phyloP scores from a whole-genome alignment of 2,329 filamentous ascomycete genomes.

The Claviceps monticola region DNA sequence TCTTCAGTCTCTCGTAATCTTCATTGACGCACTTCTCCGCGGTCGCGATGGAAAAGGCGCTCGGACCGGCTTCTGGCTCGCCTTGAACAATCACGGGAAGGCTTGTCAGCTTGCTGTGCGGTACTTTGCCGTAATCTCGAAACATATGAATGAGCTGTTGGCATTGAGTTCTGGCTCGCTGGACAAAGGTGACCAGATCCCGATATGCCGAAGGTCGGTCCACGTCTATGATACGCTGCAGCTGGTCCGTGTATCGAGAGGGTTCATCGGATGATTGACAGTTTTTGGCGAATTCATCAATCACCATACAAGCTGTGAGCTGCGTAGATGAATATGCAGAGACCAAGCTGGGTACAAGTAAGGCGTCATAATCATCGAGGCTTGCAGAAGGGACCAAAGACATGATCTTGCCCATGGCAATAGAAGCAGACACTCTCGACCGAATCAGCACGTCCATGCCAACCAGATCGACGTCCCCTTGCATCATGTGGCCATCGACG shows the following conservation, averaged over 20 bases:
- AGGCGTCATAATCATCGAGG: constrained; percentile 49
- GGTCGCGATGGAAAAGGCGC: constrained; percentile 75
- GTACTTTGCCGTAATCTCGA: constrained; percentile 75
- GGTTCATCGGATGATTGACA: constrained; percentile 27
- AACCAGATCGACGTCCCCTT: constrained; percentile 89
- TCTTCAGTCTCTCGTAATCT: constrained; percentile 82
- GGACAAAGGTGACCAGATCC: constrained; percentile 80
- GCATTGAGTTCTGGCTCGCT: constrained; percentile 82
- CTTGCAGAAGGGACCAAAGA: constrained; percentile 53
- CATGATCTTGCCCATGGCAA: constrained; percentile 76
- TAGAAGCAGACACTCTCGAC: constrained; percentile 76
- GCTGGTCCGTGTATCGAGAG: constrained; percentile 42
- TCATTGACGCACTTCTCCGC: constrained; percentile 77
- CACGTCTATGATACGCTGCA: constrained; percentile 66
- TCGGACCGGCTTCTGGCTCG: constrained; percentile 79
- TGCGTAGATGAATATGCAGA: constrained; percentile 77
- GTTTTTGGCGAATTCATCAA: constrained; percentile 75
- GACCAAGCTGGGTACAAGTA: constrained; percentile 50
- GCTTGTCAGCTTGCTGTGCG: constrained; percentile 58
- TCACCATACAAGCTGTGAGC: constrained; percentile 64
- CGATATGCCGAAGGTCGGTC: constrained; percentile 74
- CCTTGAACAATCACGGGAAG: constrained; percentile 90
- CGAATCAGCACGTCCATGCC: constrained; percentile 78
- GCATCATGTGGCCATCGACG: constrained; percentile 95
- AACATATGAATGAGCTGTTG: constrained; percentile 83